Conservation (phyloP, 1,284 basidiomycete species). For the Mycosarcoma mackinlayi region DNA sequence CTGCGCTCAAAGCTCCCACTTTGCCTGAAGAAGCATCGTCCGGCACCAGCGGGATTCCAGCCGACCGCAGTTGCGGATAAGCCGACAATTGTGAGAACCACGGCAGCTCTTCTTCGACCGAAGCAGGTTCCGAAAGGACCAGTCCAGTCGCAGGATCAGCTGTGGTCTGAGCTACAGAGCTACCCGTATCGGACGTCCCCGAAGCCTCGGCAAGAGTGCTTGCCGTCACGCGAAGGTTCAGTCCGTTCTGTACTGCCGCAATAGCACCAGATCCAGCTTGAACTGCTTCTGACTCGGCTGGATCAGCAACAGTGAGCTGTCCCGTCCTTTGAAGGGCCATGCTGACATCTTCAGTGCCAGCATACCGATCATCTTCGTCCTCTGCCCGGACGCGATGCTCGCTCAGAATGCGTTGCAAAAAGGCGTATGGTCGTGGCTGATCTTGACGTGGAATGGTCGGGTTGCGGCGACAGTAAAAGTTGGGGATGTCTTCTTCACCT, state of each 20-base stretch:
- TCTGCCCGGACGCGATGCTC: conserved; percentile 33
- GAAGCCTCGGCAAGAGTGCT: conserved; percentile 26
- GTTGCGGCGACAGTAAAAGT: conserved; percentile 49
- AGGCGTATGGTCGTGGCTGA: conserved; percentile 41
- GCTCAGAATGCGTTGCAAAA: conserved; percentile 45
- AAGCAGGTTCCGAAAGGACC: background rate
- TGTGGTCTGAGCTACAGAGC: background rate
- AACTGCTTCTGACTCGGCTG: conserved; percentile 16
- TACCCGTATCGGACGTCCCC: background rate
- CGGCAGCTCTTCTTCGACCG: conserved; percentile 44
- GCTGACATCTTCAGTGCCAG: conserved; percentile 1
- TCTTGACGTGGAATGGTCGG: conserved; percentile 39
- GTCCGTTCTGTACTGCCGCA: conserved; percentile 35
- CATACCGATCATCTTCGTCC: conserved; percentile 10
- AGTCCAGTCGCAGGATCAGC: background rate
- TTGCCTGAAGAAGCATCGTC: conserved; percentile 30
- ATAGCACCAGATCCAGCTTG: conserved; percentile 28
- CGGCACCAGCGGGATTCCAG: conserved; percentile 43
- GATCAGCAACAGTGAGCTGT: background rate
- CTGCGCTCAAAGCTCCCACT: conserved; percentile 6
- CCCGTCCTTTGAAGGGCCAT: background rate
- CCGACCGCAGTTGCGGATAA: conserved; percentile 50
- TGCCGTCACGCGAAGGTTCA: conserved; percentile 31
- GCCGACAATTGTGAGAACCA: conserved; percentile 60
- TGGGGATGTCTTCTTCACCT: conserved; percentile 25